Base-by-base conservation (phyloP, 768 basidiomycete species). In the Amylocystis lapponica region DNA sequence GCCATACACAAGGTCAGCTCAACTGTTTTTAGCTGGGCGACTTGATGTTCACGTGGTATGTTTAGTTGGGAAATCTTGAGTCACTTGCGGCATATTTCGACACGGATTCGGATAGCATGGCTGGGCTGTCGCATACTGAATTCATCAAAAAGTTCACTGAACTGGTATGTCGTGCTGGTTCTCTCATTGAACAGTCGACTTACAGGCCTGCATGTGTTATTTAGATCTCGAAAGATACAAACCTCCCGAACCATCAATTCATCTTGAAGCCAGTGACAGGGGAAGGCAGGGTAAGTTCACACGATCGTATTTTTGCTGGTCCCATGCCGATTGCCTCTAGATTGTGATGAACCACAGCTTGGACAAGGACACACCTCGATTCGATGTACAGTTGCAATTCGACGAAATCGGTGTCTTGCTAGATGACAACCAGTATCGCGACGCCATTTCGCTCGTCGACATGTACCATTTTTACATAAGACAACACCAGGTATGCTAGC, bases 381-480 rank as follows among this genome's bases (percentile, higher is more conserved):
- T 89, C 49, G 93, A 98, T 55, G 78, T 89, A 3, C 82, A 88
- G 53, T 71, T 98, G 25, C 66, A 84, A 14, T 97, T 98, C 60
- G 82, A 96, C 52, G 90, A 97, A 62, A 93, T 99, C 39, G 93
- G 86, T 7, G 80, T 98, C 43, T 76, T 85, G 17, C 68, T 99
- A 36, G 95, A 99, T 60, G 82, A 91, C 49, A 79, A 93, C 52
- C 96, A 99, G 64, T 99, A 97, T 60, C 79, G 90, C 40, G 92
- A 98, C 62, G 79, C 77, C 19, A 90, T 98, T 45, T 94, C 89
- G 17, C 75, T 98, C 34, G 72, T 93, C 47, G 94, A 98, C 61
- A 92, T 97, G 77, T 96, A 95, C 64, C 95, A 98, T 61, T 84
- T 97, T 47, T 96, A 95, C 63, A 75, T 83, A 35, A 80, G 96